Conservation (phyloP, 345 rosid genomes). For the Boechera stricta region DNA sequence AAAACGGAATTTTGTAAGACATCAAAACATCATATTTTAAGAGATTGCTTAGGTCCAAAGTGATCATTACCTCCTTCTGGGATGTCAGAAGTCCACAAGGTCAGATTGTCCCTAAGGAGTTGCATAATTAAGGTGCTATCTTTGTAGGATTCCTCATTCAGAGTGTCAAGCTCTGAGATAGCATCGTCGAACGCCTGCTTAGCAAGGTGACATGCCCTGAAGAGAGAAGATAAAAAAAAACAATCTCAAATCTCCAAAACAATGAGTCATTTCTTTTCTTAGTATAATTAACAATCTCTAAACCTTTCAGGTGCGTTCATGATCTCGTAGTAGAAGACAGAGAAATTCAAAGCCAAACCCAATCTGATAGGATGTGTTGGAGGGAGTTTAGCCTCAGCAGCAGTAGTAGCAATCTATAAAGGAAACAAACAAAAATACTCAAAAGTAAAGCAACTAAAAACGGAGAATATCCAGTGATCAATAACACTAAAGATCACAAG, state of each 20-base stretch:
- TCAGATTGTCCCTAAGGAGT: conserved; percentile 75
- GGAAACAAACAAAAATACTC: background rate
- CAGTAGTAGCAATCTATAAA: conserved; percentile 61
- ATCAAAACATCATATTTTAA: conserved; percentile 4
- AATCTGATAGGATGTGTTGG: conserved; percentile 77
- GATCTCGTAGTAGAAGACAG: conserved; percentile 80
- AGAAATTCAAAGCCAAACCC: conserved; percentile 80
- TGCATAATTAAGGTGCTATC: conserved; percentile 84
- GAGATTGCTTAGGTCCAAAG: conserved; percentile 20
- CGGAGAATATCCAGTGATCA: background rate
- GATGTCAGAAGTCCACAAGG: conserved; percentile 78
- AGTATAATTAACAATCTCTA: conserved; percentile 3
- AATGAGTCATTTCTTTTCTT: background rate
- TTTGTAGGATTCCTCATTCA: conserved; percentile 74
- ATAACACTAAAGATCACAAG: conserved; percentile 2
- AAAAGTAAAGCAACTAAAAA: conserved; percentile 1
- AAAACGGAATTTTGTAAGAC: background rate
- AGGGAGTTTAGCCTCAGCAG: conserved; percentile 65
- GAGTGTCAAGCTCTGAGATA: conserved; percentile 69
- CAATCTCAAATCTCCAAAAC: conserved; percentile 20
- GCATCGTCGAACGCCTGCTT: conserved; percentile 79
- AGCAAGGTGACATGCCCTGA: conserved; percentile 80
- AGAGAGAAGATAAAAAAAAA: background rate
- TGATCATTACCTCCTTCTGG: conserved; percentile 64
- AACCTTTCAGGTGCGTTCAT: conserved; percentile 81